These are phyloP conservation scores for Stachybotrys chartarum DNA, from an alignment of 2,329 filamentous ascomycete species.

Conservation along the genomic window DNA sequence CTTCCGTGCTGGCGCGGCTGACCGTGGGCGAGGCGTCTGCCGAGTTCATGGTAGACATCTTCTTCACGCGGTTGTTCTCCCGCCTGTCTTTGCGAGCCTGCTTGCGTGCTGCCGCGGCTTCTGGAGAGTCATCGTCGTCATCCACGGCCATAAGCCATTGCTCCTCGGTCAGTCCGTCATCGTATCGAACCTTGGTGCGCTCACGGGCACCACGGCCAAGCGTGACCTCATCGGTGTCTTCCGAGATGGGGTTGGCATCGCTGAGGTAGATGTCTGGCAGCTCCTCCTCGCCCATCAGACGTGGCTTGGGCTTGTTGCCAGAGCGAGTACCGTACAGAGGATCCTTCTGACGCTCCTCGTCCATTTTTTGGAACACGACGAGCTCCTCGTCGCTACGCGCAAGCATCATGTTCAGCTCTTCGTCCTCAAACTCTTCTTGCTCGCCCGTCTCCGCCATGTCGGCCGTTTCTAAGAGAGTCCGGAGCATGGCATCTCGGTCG, in stretches of 20 bases:
- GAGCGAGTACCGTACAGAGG: slow-evolving; percentile 63
- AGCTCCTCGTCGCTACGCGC: slow-evolving; percentile 82
- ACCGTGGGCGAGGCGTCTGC: slow-evolving; percentile 65
- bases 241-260: slow-evolving; percentile 73
- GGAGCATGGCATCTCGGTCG: slow-evolving; percentile 92
- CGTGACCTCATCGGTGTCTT: slow-evolving; percentile 69
- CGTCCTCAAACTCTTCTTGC: slow-evolving; percentile 97
- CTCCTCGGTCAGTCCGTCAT: slow-evolving; percentile 95
- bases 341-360: slow-evolving; percentile 62
- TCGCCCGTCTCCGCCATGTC: slow-evolving; percentile 63
- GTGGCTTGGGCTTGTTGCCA: slow-evolving; percentile 58
- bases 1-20: slow-evolving; percentile 80
- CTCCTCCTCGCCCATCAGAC: slow-evolving; percentile 81
- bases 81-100: slow-evolving; percentile 77
- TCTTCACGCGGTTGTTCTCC: slow-evolving; percentile 66
- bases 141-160: slow-evolving; percentile 98
- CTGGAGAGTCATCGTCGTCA: slow-evolving; percentile 89
- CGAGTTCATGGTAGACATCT: slow-evolving; percentile 24
- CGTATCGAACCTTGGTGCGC: slow-evolving; percentile 88
- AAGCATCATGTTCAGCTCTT: slow-evolving; percentile 91
- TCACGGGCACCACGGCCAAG: slow-evolving; percentile 89
- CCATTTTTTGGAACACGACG: slow-evolving; percentile 70
- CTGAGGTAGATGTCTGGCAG: slow-evolving; percentile 89
- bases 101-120: slow-evolving; percentile 87
- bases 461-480: slow-evolving; percentile 83